Percentiles rank a stretch among this genome's conserved stretches.
phyloP scores from a whole-genome alignment of 805 yeast genomes.

The Candida dajiaensis region DNA sequence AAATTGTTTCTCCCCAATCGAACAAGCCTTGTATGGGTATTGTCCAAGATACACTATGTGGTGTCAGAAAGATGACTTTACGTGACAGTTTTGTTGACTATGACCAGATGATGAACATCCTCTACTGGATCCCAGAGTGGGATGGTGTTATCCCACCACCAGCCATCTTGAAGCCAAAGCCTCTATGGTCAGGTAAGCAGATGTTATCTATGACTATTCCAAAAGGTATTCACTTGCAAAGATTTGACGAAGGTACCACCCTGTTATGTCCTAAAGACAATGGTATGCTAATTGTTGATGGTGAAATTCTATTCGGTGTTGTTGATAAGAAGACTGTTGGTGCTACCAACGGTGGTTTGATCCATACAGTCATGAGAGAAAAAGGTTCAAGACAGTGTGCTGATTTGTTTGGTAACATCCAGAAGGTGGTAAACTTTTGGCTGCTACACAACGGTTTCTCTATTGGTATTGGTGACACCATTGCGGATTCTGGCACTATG shows the following conservation, averaged over 20 bases:
- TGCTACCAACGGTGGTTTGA: slow-evolving; percentile 96
- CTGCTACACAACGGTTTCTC: slow-evolving; percentile 94
- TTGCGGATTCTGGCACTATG: slow-evolving; percentile 97
- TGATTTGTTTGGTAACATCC: slow-evolving; percentile 83
- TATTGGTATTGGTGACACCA: slow-evolving; percentile 99
- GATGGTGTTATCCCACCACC: slow-evolving; percentile 97
- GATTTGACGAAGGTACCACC: slow-evolving; percentile 88
- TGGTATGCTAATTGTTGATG: slow-evolving; percentile 94
- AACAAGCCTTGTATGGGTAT: slow-evolving; percentile 99
- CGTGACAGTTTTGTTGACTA: slow-evolving; percentile 85
- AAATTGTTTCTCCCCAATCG: slow-evolving; percentile 96
- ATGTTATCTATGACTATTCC: slow-evolving; percentile 90
- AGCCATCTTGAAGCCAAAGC: slow-evolving; percentile 88
- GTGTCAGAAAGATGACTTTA: slow-evolving; percentile 90
- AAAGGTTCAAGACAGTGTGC: slow-evolving; percentile 92
- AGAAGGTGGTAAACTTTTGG: slow-evolving; percentile 96
- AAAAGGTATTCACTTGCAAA: slow-evolving; percentile 87
- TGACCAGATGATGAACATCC: slow-evolving; percentile 92
- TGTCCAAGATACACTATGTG: slow-evolving; percentile 98
- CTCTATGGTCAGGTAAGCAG: slow-evolving; percentile 97
- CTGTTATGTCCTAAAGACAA: slow-evolving; percentile 81
- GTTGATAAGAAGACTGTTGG: slow-evolving; percentile 98
- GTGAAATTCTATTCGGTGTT: slow-evolving; percentile 96
- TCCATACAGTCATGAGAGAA: slow-evolving; percentile 96
- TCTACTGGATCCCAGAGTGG: slow-evolving; percentile 98